Conservation (phyloP, 345 rosid genomes). For the Turnera subulata region DNA sequence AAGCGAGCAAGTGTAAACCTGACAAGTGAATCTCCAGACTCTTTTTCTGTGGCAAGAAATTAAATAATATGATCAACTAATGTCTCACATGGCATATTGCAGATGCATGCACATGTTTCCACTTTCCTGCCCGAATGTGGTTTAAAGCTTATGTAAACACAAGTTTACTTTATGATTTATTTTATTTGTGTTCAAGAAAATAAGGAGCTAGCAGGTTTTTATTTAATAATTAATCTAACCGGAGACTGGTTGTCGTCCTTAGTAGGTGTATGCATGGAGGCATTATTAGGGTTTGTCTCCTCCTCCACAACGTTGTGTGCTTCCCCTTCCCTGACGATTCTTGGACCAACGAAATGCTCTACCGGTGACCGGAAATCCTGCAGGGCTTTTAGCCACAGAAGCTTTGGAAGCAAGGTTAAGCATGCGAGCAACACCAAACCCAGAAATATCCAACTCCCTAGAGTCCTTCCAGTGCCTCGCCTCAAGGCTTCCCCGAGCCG, state of each 20-base stretch:
- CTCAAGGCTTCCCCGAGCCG: neutral
- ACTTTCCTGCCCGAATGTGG: no score
- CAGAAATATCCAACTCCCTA: neutral
- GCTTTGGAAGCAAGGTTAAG: neutral
- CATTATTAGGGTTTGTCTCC: neutral
- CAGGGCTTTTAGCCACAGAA: neutral
- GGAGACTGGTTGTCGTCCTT: neutral
- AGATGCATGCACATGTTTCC: no score
- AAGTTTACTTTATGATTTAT: no score
- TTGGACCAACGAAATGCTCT: neutral
- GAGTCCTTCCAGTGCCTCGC: neutral
- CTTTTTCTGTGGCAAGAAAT: no score
- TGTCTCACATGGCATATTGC: no score
- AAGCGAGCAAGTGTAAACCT: no score
- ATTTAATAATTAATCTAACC: neutral
- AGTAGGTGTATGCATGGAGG: no score
- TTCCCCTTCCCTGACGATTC: neutral
- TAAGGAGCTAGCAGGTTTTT: no score
- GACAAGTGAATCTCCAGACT: no score
- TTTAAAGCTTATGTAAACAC: no score
- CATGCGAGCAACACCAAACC: slow-evolving; percentile 1
- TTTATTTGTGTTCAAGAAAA: no score
- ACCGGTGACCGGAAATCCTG: neutral
- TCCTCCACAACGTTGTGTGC: neutral
- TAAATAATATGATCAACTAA: no score